phyloP scores from a whole-genome alignment of 352 stramenopile species.

The Phytophthora foliorum region DNA sequence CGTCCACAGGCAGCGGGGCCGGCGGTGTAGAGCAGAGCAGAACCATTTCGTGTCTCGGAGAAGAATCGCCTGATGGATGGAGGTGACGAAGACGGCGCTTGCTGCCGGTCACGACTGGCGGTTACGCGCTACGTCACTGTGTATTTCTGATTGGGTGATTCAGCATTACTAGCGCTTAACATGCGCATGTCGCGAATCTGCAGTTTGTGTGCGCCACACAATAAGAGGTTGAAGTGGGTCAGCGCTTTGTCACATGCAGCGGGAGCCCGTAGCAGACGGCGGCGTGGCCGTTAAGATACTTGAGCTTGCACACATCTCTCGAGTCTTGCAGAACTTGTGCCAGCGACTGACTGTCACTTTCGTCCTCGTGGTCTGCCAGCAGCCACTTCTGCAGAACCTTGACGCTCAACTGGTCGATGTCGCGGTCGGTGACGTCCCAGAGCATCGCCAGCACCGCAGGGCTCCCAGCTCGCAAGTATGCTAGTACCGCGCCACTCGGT shows the following conservation, averaged over 20 bases:
- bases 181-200: slow-evolving; percentile 21
- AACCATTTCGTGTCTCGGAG: slow-evolving; percentile 33
- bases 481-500: slow-evolving; percentile 94
- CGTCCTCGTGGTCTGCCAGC: slow-evolving; percentile 60
- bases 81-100: slow-evolving; percentile 32
- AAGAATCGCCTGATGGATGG: slow-evolving; percentile 19
- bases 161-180: slow-evolving; percentile 30
- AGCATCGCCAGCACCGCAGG: slow-evolving; percentile 98
- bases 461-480: slow-evolving; percentile 94
- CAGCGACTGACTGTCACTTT: slow-evolving; percentile 45
- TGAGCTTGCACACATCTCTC: slow-evolving; percentile 93
- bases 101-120: slow-evolving; percentile 31
- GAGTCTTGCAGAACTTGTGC: slow-evolving; percentile 77
- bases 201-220: slow-evolving; percentile 29
- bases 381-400: slow-evolving; percentile 73
- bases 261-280: slow-evolving; percentile 97
- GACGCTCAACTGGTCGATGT: slow-evolving; percentile 96
- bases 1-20: slow-evolving; percentile 38
- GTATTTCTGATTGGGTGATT: slow-evolving; percentile 32
- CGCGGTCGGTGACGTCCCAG: slow-evolving; percentile 99
- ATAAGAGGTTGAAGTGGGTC: slow-evolving; percentile 31
- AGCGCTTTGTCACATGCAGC: slow-evolving; percentile 46
- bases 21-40: slow-evolving; percentile 40
- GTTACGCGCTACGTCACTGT: slow-evolving; percentile 46
- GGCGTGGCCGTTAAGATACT: slow-evolving; percentile 95